phyloP scores from a whole-genome alignment of 495 filamentous ascomycete genomes.

The Rusavskia elegans region DNA sequence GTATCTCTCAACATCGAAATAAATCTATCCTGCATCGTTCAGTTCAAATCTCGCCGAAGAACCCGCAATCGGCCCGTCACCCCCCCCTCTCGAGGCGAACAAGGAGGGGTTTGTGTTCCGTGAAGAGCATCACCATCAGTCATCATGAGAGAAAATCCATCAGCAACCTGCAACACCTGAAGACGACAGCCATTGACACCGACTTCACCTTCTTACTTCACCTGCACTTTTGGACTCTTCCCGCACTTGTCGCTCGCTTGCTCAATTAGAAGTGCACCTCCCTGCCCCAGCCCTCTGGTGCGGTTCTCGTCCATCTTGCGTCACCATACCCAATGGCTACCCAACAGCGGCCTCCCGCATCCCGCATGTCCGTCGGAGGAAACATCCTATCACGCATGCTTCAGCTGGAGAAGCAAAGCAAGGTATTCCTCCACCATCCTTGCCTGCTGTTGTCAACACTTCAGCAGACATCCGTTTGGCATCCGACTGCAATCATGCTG shows the following conservation, averaged over 20 bases:
- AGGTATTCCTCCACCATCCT: slow-evolving; percentile 4
- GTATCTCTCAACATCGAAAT: too few species aligned
- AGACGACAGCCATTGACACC: too few species aligned
- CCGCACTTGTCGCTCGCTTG: background rate
- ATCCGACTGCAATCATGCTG: background rate
- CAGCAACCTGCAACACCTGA: too few species aligned
- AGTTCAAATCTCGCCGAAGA: too few species aligned
- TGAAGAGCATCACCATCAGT: too few species aligned
- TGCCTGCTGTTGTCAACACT: background rate
- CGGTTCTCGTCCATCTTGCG: background rate
- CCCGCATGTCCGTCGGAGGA: slow-evolving; percentile 5
- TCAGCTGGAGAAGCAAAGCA: slow-evolving; percentile 15
- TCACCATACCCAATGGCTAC: background rate
- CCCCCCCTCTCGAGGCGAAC: too few species aligned
- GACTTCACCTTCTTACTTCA: too few species aligned
- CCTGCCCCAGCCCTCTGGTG: background rate
- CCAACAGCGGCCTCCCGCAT: slow-evolving; percentile 2
- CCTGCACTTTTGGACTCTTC: too few species aligned
- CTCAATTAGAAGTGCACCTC: background rate
- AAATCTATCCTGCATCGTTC: too few species aligned
- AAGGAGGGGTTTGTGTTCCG: too few species aligned
- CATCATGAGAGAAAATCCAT: too few species aligned
- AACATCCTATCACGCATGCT: slow-evolving; percentile 14
- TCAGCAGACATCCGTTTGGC: background rate
- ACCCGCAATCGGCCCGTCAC: too few species aligned